These are phyloP conservation scores for Ascoidea asiatica DNA, from an alignment of 805 yeast species.

Conservation along the genomic window DNA sequence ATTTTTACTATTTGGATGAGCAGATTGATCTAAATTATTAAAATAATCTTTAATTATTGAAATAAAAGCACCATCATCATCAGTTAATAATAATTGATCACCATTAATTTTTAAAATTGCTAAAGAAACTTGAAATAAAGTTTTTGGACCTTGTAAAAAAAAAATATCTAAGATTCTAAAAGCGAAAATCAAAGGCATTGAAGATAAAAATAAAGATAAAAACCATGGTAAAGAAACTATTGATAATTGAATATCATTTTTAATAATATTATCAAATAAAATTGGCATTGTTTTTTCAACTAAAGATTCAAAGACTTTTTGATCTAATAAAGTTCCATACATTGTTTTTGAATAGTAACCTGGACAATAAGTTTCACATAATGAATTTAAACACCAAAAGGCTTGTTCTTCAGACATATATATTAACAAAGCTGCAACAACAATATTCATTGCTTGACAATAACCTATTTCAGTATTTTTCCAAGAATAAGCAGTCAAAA, in stretches of 20 bases:
- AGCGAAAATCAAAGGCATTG: conserved; percentile 92
- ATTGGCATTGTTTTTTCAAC: conserved; percentile 85
- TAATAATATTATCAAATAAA: conserved; percentile 68
- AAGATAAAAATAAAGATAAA: conserved; percentile 72
- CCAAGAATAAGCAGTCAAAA: conserved; percentile 91
- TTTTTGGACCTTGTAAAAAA: conserved; percentile 78
- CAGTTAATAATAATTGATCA: conserved; percentile 61
- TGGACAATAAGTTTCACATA: conserved; percentile 80
- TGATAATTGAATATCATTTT: conserved; percentile 78
- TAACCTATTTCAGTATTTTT: conserved; percentile 94
- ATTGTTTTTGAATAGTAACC: conserved; percentile 95
- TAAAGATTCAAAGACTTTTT: conserved; percentile 80
- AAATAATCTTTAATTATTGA: conserved; percentile 77
- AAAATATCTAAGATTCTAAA: conserved; percentile 84
- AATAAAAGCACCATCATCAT: conserved; percentile 88
- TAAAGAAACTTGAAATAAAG: conserved; percentile 83
- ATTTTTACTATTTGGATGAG: conserved; percentile 59
- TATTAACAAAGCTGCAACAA: conserved; percentile 63
- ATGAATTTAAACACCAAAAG: conserved; percentile 73
- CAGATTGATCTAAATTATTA: conserved; percentile 59
- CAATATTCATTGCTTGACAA: conserved; percentile 98
- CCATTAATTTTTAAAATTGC: conserved; percentile 87
- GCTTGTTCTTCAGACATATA: conserved; percentile 96
- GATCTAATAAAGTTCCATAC: conserved; percentile 95
- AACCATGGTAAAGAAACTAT: conserved; percentile 97